These are phyloP conservation scores for sunflower (Helianthus annuus) DNA, from an alignment of 129 eudicot genomes.

Conservation along the genomic window HanXRQr2.0-SUNRISE NC_035442.2:117007753-117008252, in stretches of 20 bases:
- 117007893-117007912: constrained; percentile 31
- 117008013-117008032: constrained; percentile 24
- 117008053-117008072: constrained; percentile 27
- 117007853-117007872: constrained; percentile 85
- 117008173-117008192: background rate
- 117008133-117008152: background rate
- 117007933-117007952: constrained; percentile 73
- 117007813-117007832: background rate
- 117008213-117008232: background rate
- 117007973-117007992: constrained; percentile 51
- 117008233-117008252: no score
- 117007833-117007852: constrained; percentile 53
- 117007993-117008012: constrained; percentile 31
- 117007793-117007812: background rate
- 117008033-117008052: constrained; percentile 11
- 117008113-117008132: constrained; percentile 1
- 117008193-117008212: background rate
- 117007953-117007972: constrained; percentile 60
- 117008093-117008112: constrained; percentile 15
- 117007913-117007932: constrained; percentile 41
- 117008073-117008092: constrained; percentile 16
- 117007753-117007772: constrained; percentile 79
- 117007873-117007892: constrained; percentile 59
- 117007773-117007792: background rate
- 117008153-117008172: background rate